phyloP scores from a whole-genome alignment of 208 protist genomes.

The Crithidia sp. region DNA sequence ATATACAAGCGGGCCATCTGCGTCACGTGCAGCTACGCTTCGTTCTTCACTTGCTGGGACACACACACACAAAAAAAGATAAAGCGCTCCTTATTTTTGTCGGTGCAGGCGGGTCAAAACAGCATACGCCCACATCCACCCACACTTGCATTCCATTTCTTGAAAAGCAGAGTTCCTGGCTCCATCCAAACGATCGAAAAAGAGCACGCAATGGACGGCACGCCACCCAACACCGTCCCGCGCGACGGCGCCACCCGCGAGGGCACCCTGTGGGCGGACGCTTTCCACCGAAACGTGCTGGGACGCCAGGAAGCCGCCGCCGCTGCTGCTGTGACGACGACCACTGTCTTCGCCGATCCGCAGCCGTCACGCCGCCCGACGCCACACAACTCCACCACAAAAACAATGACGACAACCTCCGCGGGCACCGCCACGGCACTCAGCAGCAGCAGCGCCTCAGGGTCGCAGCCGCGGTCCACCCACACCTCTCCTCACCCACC shows the following conservation, averaged over 20 bases:
- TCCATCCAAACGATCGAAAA: too few species aligned
- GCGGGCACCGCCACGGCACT: not conserved
- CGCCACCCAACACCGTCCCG: not conserved
- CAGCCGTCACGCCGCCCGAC: constrained; percentile 9
- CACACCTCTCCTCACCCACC: constrained; percentile 1
- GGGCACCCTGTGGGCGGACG: constrained; percentile 11
- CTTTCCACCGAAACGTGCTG: constrained; percentile 13
- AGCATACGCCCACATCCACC: too few species aligned
- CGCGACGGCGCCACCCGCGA: not conserved
- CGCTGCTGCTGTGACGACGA: not conserved
- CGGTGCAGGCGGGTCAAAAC: too few species aligned
- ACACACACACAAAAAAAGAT: too few species aligned
- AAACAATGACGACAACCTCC: not conserved
- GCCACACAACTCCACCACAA: constrained; percentile 9
- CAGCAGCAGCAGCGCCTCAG: not conserved
- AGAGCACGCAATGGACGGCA: not conserved
- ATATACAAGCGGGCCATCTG: too few species aligned
- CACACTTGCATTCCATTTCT: too few species aligned
- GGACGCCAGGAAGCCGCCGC: constrained; percentile 1
- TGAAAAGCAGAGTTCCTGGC: too few species aligned
- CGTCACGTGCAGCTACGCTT: too few species aligned
- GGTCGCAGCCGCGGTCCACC: constrained; percentile 12
- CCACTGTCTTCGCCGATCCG: not conserved
- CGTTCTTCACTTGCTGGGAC: too few species aligned
- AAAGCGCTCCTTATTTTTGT: too few species aligned